Evolutionary conservation across 1,139 yeast genomes (phyloP), one percentile per base, ranked within the genome.

Genomic region (Komagataea norvegica): DNA sequence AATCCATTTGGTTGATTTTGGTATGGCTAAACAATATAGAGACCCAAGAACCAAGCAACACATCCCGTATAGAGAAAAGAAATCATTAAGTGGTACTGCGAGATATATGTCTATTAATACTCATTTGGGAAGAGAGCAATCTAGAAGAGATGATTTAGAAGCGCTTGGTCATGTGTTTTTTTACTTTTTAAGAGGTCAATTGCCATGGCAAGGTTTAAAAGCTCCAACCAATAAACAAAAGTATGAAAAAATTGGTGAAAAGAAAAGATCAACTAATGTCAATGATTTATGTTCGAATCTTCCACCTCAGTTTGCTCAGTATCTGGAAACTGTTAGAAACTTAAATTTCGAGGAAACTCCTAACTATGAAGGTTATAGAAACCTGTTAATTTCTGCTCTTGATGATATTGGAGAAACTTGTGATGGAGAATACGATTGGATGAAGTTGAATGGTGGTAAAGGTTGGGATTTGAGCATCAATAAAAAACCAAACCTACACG

Each of bases 121-220:
- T 31, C 98, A 91, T 66, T 70, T 91, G 57, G 98, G 98, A 33
- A 77, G 96, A 58, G 98, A 91, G 63, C 98, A 91, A 65, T 79
- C 86, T 49, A 77, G 98, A 59, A 75, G 98, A 55, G 98, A 91
- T 60, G 98, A 91, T 63, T 72, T 91, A 56, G 98, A 91, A 65
- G 88, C 95, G 8, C 69, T 91, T 50, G 97, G 96, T 31, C 96
- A 91, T 64, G 97, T 91, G 3, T 86, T 91, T 59, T 82, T 91
- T 65, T 91, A 91, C 64, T 91, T 91, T 58, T 65, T 91, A 52
- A 74, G 94, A 51, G 98, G 98, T 34, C 88, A 86, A 47, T 74
- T 91, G 56, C 98, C 98, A 36, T 91, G 98, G 98, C 98, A 91
- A 67, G 97, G 98, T 21, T 72, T 91, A 49, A 89, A 89, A 64